phyloP scores from a whole-genome alignment of 495 filamentous ascomycete genomes.

The Hypoxylon perforatum region DNA sequence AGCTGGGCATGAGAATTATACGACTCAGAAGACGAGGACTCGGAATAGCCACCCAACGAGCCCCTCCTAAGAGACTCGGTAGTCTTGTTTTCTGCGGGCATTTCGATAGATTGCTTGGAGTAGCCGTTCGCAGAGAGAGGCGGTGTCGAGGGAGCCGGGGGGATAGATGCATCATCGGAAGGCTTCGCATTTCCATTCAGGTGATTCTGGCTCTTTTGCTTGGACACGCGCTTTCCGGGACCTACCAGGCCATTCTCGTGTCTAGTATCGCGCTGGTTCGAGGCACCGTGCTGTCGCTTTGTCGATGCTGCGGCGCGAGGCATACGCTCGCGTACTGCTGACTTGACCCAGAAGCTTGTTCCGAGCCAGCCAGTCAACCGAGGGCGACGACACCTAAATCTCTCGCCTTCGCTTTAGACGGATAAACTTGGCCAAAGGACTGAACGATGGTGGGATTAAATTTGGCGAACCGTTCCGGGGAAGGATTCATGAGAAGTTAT shows the following conservation, averaged over 20 bases:
- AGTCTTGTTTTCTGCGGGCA: conserved; percentile 52
- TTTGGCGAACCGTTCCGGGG: conserved; percentile 8
- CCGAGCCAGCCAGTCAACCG: conserved; percentile 60
- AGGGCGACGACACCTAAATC: conserved; percentile 35
- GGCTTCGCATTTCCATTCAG: conserved; percentile 63
- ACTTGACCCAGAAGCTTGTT: conserved; percentile 62
- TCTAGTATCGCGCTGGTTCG: conserved; percentile 77
- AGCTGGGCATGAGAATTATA: conserved; percentile 51
- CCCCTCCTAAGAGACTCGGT: conserved; percentile 53
- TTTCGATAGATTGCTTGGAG: conserved; percentile 52
- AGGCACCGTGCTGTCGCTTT: conserved; percentile 73
- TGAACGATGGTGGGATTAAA: conserved; percentile 12
- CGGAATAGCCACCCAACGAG: conserved; percentile 60
- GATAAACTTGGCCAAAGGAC: conserved; percentile 10
- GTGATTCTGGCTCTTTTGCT: conserved; percentile 71
- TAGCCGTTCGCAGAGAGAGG: conserved; percentile 50
- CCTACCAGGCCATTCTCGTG: conserved; percentile 89
- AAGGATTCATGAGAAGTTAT: conserved; percentile 40
- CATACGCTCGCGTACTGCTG: conserved; percentile 66
- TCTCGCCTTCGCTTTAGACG: conserved; percentile 9
- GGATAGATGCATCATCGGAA: conserved; percentile 59
- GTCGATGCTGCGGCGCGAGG: conserved; percentile 73
- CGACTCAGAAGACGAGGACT: conserved; percentile 62
- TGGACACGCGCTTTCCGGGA: conserved; percentile 80
- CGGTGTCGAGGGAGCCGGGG: conserved; percentile 54